These are phyloP conservation scores for Microthlaspi erraticum DNA, from an alignment of 345 rosid genomes.

Conservation along the genomic window DNA sequence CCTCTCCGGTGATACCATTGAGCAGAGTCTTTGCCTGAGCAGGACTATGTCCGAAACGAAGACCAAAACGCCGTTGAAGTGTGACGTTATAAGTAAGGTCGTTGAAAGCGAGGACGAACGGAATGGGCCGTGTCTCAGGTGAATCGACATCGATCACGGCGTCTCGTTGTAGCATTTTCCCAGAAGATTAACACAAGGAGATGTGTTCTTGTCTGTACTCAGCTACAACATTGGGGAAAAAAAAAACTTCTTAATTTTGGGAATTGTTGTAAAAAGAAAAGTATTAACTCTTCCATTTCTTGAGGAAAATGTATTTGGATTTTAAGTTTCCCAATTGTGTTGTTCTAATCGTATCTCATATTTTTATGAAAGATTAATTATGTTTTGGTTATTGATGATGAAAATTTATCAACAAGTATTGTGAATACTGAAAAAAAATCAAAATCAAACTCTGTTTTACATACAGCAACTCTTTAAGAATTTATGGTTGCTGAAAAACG, in stretches of 20 bases:
- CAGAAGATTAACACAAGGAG: constrained; percentile 17
- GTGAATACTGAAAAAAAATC: not conserved
- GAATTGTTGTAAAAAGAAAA: not conserved
- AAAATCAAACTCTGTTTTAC: not conserved
- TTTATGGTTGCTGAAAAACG: not conserved
- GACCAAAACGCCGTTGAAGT: constrained; percentile 38
- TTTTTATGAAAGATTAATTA: not conserved
- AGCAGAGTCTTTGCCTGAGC: constrained; percentile 37
- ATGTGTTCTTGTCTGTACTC: constrained; percentile 15
- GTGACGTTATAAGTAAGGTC: constrained; percentile 34
- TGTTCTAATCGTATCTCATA: not conserved
- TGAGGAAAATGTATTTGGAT: not conserved
- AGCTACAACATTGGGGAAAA: constrained; percentile 11
- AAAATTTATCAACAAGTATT: not conserved
- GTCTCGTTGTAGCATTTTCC: constrained; percentile 29
- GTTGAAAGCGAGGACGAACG: constrained; percentile 37
- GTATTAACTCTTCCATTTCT: not conserved
- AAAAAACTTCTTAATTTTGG: not conserved
- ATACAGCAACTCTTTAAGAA: not conserved
- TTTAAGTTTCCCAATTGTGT: not conserved
- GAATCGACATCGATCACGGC: constrained; percentile 12
- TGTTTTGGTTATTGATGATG: not conserved
- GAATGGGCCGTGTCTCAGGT: constrained; percentile 21
- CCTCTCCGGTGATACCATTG: constrained; percentile 75
- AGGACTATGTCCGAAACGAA: constrained; percentile 34